Conservation (phyloP, 371 early-diverging fungal genomes). For the Mucor plumbeus region DNA sequence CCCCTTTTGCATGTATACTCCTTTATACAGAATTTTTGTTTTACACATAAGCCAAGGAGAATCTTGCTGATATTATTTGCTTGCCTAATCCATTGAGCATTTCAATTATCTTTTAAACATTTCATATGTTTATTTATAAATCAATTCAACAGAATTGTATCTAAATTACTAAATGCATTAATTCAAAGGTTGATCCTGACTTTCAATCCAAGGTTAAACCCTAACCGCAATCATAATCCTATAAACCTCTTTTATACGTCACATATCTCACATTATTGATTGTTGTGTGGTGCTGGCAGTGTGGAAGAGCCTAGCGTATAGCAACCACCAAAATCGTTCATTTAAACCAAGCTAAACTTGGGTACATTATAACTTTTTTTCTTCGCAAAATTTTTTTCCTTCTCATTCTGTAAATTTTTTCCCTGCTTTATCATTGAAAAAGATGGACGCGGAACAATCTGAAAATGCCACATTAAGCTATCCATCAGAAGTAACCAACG, state of each 20-base stretch:
- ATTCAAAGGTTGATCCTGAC: no score
- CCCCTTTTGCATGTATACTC: conserved; percentile 6
- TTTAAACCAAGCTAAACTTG: conserved; percentile 8
- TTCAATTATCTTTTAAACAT: neutral
- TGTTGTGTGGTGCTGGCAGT: no score
- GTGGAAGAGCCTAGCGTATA: neutral
- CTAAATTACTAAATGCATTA: no score
- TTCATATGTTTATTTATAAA: no score
- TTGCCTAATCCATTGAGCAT: neutral
- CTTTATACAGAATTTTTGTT: neutral
- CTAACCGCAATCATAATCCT: no score
- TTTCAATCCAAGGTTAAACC: no score
- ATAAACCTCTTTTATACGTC: no score
- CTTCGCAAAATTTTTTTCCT: neutral
- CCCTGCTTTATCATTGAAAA: neutral
- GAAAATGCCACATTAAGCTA: neutral
- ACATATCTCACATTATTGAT: no score
- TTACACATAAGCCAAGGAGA: neutral
- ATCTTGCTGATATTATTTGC: neutral
- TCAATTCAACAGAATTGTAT: no score
- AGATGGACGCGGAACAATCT: neutral
- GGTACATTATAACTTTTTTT: conserved; percentile 3
- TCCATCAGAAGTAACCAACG: neutral
- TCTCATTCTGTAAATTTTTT: neutral
- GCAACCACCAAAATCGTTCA: neutral